Conservation (phyloP, 2,329 filamentous ascomycete species). For the Hymenoscyphus scutula region DNA sequence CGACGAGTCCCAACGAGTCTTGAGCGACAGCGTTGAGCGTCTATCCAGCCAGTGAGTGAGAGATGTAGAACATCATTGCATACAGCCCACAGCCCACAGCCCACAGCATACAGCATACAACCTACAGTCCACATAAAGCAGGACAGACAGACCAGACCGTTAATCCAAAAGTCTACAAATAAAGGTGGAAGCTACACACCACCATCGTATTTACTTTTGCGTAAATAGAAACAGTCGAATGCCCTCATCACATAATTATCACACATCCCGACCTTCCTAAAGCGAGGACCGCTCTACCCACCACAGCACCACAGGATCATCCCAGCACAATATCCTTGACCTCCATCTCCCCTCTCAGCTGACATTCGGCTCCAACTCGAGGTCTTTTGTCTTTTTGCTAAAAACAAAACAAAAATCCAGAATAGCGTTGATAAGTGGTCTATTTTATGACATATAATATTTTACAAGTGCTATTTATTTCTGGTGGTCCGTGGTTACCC, state of each 20-base stretch:
- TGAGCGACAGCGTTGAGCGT: slow-evolving; percentile 2
- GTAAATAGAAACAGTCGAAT: neutral
- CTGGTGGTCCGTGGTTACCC: slow-evolving; percentile 21
- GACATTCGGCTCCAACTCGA: slow-evolving; percentile 22
- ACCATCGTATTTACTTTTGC: neutral
- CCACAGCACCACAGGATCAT: slow-evolving; percentile 8
- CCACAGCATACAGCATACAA: neutral
- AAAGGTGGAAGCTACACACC: too few species aligned
- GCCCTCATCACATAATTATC: neutral
- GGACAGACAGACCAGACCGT: too few species aligned
- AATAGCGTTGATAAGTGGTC: neutral
- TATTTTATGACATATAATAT: too few species aligned
- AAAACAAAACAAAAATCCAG: slow-evolving; percentile 25
- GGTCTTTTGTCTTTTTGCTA: slow-evolving; percentile 19
- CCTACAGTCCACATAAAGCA: too few species aligned
- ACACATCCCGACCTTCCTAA: slow-evolving; percentile 2
- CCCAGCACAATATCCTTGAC: slow-evolving; percentile 1
- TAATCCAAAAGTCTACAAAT: too few species aligned
- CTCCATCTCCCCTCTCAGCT: slow-evolving; percentile 22
- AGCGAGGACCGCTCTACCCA: neutral
- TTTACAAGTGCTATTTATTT: neutral
- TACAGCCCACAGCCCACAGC: too few species aligned
- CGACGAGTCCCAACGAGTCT: neutral
- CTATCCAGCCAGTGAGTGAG: slow-evolving; percentile 5
- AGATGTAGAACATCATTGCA: neutral